Evolutionary conservation across 257 asterid species (phyloP).

Genomic region (Agastache rugosa): DNA sequence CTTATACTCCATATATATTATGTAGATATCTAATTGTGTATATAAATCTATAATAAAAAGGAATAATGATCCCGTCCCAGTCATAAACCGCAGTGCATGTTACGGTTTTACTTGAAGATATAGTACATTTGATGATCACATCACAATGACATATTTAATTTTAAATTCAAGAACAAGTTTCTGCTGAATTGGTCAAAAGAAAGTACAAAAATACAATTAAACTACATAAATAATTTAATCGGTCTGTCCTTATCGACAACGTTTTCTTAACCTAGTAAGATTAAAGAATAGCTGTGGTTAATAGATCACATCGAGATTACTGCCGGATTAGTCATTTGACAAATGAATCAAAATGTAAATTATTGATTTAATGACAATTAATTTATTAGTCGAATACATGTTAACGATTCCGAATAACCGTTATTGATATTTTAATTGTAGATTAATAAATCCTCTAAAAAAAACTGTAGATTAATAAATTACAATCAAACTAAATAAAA

Average conservation of each 20-base stretch:
- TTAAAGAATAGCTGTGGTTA: background rate
- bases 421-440: too few relatives aligned
- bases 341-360: background rate
- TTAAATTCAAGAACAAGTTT: background rate
- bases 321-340: background rate
- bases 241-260: slow-evolving; percentile 13
- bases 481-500: too few relatives aligned
- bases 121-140: background rate
- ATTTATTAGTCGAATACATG: background rate
- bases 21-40: too few relatives aligned
- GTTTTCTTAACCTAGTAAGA: background rate
- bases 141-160: background rate
- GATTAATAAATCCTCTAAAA: too few relatives aligned
- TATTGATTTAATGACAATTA: background rate
- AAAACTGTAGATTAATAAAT: too few relatives aligned
- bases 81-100: background rate
- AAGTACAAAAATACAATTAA: background rate
- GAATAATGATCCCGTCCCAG: background rate
- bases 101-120: background rate
- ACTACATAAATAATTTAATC: background rate
- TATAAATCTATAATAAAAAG: too few relatives aligned
- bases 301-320: slow-evolving; percentile 25
- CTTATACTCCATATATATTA: too few relatives aligned
- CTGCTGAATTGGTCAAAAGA: background rate
- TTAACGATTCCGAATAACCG: too few relatives aligned